Evolutionary conservation across 352 stramenopile genomes (phyloP).

Genomic region (Phytophthora tubulina): DNA sequence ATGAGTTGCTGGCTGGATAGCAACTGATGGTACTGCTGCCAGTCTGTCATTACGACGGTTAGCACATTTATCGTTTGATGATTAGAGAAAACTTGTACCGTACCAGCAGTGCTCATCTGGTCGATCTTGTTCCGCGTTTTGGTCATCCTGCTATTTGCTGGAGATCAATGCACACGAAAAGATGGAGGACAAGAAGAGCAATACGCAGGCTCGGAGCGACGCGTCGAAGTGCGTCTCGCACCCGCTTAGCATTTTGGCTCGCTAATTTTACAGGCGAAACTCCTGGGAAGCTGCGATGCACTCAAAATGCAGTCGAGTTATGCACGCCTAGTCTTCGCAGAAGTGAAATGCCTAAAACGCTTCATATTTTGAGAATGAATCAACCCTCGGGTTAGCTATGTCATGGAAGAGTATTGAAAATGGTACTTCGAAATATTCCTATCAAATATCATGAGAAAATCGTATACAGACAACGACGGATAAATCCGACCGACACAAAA

Average conservation of each 20-base stretch:
- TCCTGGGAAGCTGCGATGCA: constrained; percentile 20
- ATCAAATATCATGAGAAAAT: too few relatives aligned
- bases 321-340: too few relatives aligned
- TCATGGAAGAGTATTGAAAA: too few relatives aligned
- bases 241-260: constrained; percentile 8
- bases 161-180: background rate
- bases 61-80: background rate
- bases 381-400: too few relatives aligned
- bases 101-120: constrained; percentile 78
- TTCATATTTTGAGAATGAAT: too few relatives aligned
- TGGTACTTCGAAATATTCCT: too few relatives aligned
- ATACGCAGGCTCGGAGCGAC: constrained; percentile 17
- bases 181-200: constrained; percentile 9
- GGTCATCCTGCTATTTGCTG: constrained; percentile 45
- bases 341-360: too few relatives aligned
- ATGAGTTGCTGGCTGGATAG: constrained; percentile 64
- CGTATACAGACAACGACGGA: too few relatives aligned
- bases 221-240: constrained; percentile 23
- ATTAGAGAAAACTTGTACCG: background rate
- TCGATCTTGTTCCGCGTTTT: constrained; percentile 78
- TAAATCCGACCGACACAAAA: too few relatives aligned
- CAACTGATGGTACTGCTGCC: constrained; percentile 77
- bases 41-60: constrained; percentile 46
- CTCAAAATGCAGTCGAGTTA: background rate
- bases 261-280: constrained; percentile 42